Percentiles rank a stretch among this genome's conserved stretches.
These are phyloP conservation scores for Geotrichum australiense DNA, from an alignment of 1,139 yeast species.

Conservation along the genomic window DNA sequence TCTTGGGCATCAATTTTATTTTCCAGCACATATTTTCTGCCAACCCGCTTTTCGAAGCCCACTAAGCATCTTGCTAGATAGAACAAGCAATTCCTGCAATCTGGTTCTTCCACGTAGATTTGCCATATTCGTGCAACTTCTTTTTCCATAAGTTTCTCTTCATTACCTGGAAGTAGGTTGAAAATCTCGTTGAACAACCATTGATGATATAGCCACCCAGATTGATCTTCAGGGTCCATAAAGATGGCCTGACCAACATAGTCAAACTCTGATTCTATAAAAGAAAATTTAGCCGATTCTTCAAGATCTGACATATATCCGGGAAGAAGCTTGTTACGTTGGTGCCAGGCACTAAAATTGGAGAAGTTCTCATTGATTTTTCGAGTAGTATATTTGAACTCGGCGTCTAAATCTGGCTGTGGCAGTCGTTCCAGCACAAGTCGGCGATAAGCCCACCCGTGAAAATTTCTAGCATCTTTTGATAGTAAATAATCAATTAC, in stretches of 20 bases:
- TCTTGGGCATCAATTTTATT: constrained; percentile 16
- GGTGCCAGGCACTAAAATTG: constrained; percentile 96
- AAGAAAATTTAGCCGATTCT: constrained; percentile 28
- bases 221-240: constrained; percentile 90
- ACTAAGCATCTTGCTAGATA: constrained; percentile 29
- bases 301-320: constrained; percentile 36
- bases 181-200: constrained; percentile 55
- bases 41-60: no score
- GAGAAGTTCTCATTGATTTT: constrained; percentile 80
- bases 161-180: constrained; percentile 25
- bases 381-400: constrained; percentile 64
- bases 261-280: constrained; percentile 54
- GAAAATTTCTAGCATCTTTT: constrained; percentile 77
- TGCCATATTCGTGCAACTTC: constrained; percentile 31
- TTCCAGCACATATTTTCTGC: constrained; percentile 7
- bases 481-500: constrained; percentile 63
- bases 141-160: no score
- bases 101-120: constrained; percentile 36
- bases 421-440: constrained; percentile 42
- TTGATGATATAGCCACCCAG: constrained; percentile 81
- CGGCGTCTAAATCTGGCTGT: constrained; percentile 21
- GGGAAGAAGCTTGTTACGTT: constrained; percentile 65
- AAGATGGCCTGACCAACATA: constrained; percentile 77
- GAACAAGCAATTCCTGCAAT: constrained; percentile 36
- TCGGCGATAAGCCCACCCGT: constrained; percentile 94